phyloP scores from a whole-genome alignment of 2,329 filamentous ascomycete species.

The Calonectria hongkongensis region DNA sequence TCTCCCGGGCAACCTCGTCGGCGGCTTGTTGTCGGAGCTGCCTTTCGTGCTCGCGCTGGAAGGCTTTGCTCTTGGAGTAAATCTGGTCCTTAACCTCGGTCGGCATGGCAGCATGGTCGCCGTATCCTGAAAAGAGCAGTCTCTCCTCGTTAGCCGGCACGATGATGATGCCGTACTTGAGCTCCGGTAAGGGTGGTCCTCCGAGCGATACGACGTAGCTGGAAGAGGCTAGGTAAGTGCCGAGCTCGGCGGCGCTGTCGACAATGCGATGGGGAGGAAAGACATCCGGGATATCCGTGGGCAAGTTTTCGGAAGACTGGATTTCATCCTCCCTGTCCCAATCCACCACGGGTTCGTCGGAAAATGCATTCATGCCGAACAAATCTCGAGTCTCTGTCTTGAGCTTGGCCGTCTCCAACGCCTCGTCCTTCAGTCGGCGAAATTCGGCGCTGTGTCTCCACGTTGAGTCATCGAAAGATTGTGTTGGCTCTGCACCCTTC shows the following conservation, averaged over 20 bases:
- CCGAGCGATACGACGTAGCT: constrained; percentile 20
- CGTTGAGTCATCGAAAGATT: constrained; percentile 5
- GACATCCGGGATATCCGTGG: neutral
- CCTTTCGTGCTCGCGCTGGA: neutral
- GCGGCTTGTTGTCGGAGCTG: neutral
- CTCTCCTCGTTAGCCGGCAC: constrained; percentile 3
- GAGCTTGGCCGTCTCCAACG: neutral
- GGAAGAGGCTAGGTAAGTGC: constrained; percentile 18
- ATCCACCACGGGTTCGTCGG: constrained; percentile 5
- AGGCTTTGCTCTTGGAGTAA: constrained; percentile 11
- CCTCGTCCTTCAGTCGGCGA: constrained; percentile 13
- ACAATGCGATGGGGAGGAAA: constrained; percentile 7
- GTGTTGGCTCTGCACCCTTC: neutral
- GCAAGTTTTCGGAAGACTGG: neutral
- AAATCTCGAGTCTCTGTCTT: neutral
- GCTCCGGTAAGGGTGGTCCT: constrained; percentile 13
- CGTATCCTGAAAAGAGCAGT: constrained; percentile 5
- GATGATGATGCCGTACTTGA: constrained; percentile 13
- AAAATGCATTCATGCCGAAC: constrained; percentile 16
- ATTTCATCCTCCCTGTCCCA: constrained; percentile 14
- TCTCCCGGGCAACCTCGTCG: neutral
- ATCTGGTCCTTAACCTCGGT: constrained; percentile 6
- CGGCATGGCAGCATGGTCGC: constrained; percentile 21
- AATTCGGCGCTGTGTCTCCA: constrained; percentile 10
- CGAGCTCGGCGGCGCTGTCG: constrained; percentile 19